phyloP scores from a whole-genome alignment of 169 alveolate genomes.

The Plasmodium vivax region DNA sequence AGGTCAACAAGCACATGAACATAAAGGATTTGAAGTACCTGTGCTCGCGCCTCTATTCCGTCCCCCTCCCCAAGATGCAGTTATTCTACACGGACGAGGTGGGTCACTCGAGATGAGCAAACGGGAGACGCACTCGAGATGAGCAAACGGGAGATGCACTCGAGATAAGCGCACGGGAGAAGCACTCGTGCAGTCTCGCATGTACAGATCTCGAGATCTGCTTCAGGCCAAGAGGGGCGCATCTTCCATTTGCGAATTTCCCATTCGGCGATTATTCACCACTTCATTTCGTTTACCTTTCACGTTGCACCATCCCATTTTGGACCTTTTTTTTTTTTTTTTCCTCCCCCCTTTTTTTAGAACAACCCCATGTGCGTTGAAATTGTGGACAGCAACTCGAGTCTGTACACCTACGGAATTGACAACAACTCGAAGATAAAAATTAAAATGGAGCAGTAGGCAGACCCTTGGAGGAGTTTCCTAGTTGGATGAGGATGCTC shows the following conservation, averaged over 20 bases:
- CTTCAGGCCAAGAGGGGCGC: not conserved
- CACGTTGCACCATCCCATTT: not conserved
- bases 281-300: not conserved
- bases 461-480: not conserved
- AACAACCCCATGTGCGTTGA: conserved; percentile 64
- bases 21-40: conserved; percentile 61
- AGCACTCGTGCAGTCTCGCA: not conserved
- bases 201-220: not conserved
- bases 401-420: conserved; percentile 69
- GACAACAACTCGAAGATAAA: conserved; percentile 71
- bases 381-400: conserved; percentile 70
- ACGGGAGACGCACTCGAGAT: not conserved
- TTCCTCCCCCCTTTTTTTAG: conserved; percentile 8
- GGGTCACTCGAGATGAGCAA: not conserved
- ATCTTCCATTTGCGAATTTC: not conserved
- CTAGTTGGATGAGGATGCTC: not conserved
- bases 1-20: conserved; percentile 56
- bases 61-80: conserved; percentile 39
- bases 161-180: not conserved
- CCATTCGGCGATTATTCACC: not conserved
- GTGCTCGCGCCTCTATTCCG: conserved; percentile 63
- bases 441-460: conserved; percentile 46
- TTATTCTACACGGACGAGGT: conserved; percentile 72
- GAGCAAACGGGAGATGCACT: not conserved
- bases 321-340: not conserved